phyloP scores from a whole-genome alignment of 192 early-diverging fungal genomes.

The Coemansia sp. region DNA sequence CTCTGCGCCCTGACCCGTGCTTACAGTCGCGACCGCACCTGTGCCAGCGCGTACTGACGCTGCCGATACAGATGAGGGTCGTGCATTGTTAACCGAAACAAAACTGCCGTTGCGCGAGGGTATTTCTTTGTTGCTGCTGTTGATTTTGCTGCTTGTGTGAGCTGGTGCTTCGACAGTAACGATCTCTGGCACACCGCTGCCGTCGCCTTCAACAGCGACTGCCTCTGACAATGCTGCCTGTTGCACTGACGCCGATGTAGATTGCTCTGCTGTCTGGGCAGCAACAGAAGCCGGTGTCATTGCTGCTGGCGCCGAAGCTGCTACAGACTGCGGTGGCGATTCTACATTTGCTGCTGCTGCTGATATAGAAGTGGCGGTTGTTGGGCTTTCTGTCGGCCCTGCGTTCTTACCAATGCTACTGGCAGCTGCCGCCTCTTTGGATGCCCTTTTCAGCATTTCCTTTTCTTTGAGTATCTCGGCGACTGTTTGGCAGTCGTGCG shows the following conservation, averaged over 20 bases:
- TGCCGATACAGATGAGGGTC: background rate
- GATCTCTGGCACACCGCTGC: background rate
- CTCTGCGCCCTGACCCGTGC: background rate
- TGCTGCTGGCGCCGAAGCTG: background rate
- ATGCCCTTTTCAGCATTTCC: conserved; percentile 8
- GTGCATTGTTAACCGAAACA: background rate
- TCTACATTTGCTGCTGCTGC: background rate
- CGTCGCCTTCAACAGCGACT: background rate
- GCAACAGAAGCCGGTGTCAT: background rate
- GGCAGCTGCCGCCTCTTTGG: conserved; percentile 8
- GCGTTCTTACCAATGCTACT: background rate
- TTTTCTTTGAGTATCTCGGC: conserved; percentile 24
- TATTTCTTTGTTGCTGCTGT: background rate
- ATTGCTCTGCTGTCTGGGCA: background rate
- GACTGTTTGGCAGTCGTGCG: conserved; percentile 34
- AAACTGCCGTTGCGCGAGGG: conserved; percentile 10
- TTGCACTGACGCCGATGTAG: background rate
- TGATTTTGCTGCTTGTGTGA: background rate
- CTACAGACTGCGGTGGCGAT: background rate
- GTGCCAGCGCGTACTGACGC: background rate
- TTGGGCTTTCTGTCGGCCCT: background rate
- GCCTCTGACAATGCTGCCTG: background rate
- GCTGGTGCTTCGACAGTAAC: background rate
- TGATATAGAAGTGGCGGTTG: background rate
- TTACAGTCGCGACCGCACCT: too few species aligned